A percentile compares a stretch with the other conserved stretches of the same genome.
Evolutionary conservation across 2,329 filamentous ascomycete genomes (phyloP).

Genomic region (Dactylellina parvicollis): DNA sequence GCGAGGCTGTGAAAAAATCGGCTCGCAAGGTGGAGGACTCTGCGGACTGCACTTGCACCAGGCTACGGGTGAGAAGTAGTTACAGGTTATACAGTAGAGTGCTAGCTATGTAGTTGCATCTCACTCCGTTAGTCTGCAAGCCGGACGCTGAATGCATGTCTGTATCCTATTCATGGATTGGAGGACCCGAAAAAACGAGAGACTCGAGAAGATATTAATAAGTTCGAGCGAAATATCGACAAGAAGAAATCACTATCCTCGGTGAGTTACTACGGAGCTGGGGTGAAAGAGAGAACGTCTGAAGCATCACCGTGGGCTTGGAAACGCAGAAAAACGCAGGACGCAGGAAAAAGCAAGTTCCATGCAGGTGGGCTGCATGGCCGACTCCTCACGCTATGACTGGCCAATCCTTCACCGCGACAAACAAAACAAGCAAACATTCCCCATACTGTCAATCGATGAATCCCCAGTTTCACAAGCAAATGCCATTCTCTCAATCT

Average conservation of each 20-base stretch:
- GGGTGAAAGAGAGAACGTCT: not conserved
- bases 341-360: constrained; percentile 9
- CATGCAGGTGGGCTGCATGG: not conserved
- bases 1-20: constrained; percentile 9
- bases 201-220: constrained; percentile 11
- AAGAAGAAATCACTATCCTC: no score
- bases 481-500: no score
- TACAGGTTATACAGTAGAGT: constrained; percentile 4
- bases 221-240: not conserved
- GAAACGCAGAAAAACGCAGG: not conserved
- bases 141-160: constrained; percentile 22
- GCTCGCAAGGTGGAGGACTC: not conserved
- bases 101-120: not conserved
- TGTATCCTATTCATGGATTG: constrained; percentile 9
- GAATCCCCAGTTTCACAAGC: no score
- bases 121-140: constrained; percentile 9
- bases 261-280: no score
- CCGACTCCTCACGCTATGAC: not conserved
- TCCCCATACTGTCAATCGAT: no score
- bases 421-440: not conserved
- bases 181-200: not conserved
- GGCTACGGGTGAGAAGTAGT: constrained; percentile 13
- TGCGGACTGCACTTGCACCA: not conserved
- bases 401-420: not conserved
- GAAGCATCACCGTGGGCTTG: not conserved